Evolutionary conservation across 2,329 filamentous ascomycete species (phyloP).

Genomic region (Chaetoscypha palmicola): DNA sequence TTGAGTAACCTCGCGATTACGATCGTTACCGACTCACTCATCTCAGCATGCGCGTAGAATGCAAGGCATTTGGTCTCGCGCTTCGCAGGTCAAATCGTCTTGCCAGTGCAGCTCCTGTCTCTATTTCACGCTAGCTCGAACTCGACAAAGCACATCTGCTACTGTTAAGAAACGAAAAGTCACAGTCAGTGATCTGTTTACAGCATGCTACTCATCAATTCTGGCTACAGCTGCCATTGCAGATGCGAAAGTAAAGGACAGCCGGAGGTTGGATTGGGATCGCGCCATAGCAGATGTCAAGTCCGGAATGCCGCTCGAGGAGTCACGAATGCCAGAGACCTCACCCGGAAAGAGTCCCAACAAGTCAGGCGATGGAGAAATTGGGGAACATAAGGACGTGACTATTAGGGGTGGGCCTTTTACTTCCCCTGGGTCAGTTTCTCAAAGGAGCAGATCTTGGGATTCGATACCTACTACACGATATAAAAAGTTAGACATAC

Average conservation of each 20-base stretch:
- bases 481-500: not conserved
- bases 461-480: not conserved
- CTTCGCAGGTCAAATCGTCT: slow-evolving; percentile 51
- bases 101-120: slow-evolving; percentile 59
- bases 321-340: not conserved
- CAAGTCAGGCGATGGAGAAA: not conserved
- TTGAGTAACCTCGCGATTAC: not conserved
- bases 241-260: slow-evolving; percentile 54
- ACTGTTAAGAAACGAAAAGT: slow-evolving; percentile 41
- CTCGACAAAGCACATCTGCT: slow-evolving; percentile 44
- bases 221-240: slow-evolving; percentile 57
- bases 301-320: slow-evolving; percentile 16
- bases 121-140: slow-evolving; percentile 40
- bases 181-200: slow-evolving; percentile 49
- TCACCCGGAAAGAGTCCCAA: not conserved
- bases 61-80: slow-evolving; percentile 62
- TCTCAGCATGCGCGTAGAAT: slow-evolving; percentile 40
- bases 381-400: not conserved
- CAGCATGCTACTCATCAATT: slow-evolving; percentile 60
- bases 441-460: not conserved
- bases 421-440: not conserved
- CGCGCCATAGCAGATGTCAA: slow-evolving; percentile 48
- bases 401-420: not conserved
- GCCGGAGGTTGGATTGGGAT: slow-evolving; percentile 54
- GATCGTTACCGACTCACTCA: slow-evolving; percentile 1